These are phyloP conservation scores for Bipolaris gigantea DNA, from an alignment of 2,329 filamentous ascomycete genomes.

Conservation along the genomic window DNA sequence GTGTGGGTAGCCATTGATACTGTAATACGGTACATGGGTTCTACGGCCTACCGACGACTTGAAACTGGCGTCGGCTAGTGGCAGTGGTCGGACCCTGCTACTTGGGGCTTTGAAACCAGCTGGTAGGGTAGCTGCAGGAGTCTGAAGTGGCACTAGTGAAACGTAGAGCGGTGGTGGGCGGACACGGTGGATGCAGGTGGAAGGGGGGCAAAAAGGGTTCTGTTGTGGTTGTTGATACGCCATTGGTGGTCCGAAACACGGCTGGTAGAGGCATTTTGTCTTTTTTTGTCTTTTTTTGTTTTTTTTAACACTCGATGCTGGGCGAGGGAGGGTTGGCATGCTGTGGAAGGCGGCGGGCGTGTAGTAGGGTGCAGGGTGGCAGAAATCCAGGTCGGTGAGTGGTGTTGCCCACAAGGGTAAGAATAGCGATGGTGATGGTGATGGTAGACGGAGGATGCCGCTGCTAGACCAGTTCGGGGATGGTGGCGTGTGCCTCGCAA, in stretches of 20 bases:
- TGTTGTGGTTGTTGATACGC: too few species aligned
- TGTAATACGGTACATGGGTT: too few species aligned
- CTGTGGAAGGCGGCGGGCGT: background rate
- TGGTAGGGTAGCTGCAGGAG: background rate
- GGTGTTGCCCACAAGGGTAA: background rate
- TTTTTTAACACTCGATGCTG: too few species aligned
- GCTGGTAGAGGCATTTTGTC: too few species aligned
- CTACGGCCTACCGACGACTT: background rate
- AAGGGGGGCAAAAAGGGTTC: too few species aligned
- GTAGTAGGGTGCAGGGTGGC: background rate
- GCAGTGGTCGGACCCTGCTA: background rate
- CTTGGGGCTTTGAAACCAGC: background rate
- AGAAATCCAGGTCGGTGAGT: background rate
- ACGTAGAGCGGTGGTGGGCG: background rate
- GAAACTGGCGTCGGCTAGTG: background rate
- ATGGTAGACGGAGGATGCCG: background rate
- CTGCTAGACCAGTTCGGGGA: background rate
- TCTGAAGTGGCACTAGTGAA: background rate
- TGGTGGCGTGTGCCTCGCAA: background rate
- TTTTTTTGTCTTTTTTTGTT: too few species aligned
- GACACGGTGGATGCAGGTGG: background rate
- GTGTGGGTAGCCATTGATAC: background rate
- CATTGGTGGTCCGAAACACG: too few species aligned
- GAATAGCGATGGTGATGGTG: background rate
- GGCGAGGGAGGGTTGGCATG: background rate